Evolutionary conservation across 1,284 basidiomycete species (phyloP).

Genomic region (Trichosporon faecale): DNA sequence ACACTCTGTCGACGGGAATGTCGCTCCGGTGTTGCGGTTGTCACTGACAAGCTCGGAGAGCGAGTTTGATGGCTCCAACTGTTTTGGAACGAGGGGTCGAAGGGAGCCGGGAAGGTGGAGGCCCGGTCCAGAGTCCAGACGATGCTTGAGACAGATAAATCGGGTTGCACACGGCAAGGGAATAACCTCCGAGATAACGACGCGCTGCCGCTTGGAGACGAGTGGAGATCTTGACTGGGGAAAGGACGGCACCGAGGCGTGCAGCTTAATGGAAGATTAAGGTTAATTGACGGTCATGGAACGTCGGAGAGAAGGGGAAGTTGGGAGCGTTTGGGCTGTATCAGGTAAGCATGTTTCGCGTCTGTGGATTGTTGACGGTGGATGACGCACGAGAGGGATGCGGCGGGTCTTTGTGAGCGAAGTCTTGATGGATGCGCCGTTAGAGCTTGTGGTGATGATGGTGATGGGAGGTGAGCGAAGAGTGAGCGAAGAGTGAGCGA

Average conservation of each 20-base stretch:
- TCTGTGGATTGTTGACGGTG: not conserved
- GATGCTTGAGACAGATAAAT: not conserved
- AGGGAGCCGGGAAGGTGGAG: not conserved
- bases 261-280: conserved; percentile 3
- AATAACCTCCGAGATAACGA: not conserved
- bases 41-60: not conserved
- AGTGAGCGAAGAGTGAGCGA: not conserved
- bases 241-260: no score
- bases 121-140: not conserved
- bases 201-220: not conserved
- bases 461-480: not conserved
- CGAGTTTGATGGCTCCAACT: conserved; percentile 5
- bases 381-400: not conserved
- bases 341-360: conserved; percentile 10
- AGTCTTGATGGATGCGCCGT: not conserved
- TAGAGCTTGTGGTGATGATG: not conserved
- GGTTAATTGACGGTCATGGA: not conserved
- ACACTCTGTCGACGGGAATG: not conserved
- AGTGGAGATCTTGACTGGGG: not conserved
- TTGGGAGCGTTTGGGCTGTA: not conserved
- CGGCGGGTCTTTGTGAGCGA: not conserved
- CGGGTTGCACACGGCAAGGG: not conserved
- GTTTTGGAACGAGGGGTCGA: not conserved
- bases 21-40: not conserved
- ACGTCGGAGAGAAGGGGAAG: not conserved